These are phyloP conservation scores for Starmerella vaccinii DNA, from an alignment of 805 yeast genomes.

Conservation along the genomic window DNA sequence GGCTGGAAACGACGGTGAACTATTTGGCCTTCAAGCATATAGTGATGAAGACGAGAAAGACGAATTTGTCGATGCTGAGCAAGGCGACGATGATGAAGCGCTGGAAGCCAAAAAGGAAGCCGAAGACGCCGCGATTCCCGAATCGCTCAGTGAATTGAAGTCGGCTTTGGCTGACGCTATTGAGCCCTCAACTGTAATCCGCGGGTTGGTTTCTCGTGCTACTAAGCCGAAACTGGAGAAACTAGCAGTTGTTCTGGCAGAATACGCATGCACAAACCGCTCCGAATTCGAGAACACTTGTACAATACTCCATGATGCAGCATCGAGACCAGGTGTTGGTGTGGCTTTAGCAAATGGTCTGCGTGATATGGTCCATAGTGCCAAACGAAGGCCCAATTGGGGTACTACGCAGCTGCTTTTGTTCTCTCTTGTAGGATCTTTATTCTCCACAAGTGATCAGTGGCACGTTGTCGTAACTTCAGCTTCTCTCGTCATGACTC, in stretches of 20 bases:
- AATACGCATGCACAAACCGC: conserved; percentile 36
- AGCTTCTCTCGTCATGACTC: conserved; percentile 59
- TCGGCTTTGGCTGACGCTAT: conserved; percentile 6
- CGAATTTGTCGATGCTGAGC: conserved; percentile 25
- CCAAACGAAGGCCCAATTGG: conserved; percentile 38
- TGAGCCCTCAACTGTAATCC: conserved; percentile 8
- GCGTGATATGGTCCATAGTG: conserved; percentile 46
- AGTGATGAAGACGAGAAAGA: conserved; percentile 37
- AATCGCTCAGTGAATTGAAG: conserved; percentile 6
- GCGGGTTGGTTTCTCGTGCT: not conserved
- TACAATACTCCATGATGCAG: conserved; percentile 38
- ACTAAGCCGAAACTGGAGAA: conserved; percentile 62
- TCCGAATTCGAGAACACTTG: conserved; percentile 32
- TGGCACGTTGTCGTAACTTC: conserved; percentile 89
- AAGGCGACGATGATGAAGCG: not conserved
- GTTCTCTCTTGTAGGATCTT: conserved; percentile 58
- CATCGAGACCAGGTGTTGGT: conserved; percentile 50
- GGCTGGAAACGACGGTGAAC: conserved; percentile 36
- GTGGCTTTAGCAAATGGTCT: conserved; percentile 49
- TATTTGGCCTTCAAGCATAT: conserved; percentile 28
- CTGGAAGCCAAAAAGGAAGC: not conserved
- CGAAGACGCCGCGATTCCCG: conserved; percentile 9
- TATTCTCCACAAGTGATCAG: conserved; percentile 91
- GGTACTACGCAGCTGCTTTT: conserved; percentile 50
- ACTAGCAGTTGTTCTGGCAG: conserved; percentile 53